Evolutionary conservation across 768 basidiomycete species (phyloP), one percentile per base, ranked within the genome.

Genomic region (Mycena latifolia): DNA sequence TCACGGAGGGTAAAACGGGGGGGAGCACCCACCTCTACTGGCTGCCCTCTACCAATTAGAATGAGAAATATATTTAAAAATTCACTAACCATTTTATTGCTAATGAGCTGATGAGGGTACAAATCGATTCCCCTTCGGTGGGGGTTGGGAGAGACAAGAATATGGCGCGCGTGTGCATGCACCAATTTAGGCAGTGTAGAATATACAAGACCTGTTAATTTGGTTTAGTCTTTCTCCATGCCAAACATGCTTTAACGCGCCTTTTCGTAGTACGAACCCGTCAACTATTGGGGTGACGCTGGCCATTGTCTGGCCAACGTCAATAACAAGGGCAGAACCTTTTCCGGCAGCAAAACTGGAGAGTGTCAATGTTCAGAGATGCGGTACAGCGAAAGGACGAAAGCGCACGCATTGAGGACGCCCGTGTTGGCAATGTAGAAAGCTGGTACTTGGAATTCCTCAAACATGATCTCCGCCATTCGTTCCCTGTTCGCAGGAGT

Each of bases 401-500:
- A 31, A 35, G 37, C 69, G 72, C 78, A 98, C 95, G 97, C 92
- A 75, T 94, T 96, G 61, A 99, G 80, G 17, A 99, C 97, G 24
- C 94, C 92, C 25, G 93, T 93, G 75, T 98, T 98, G 18, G 96
- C 95, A 41, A 97, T 93, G 76, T 99, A 99, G 80, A 97, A 96
- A 3, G 96, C 98, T 11, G 98, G 97, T 9, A 92, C 92, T 51
- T 93, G 84, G 72, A 98, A 97, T 71, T 97, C 92, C 78, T 99
- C 98, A 73, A 99, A 99, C 90, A 98, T 93, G 51, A 98, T 92
- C 80, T 99, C 95, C 14, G 95, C 93, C 91, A 99, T 93, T 59
- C 92, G 87, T 81, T 99, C 95, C 65, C 97, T 83, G 74, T 98
- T 95, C n/a, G 89, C 89, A 24, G 89, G 83, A 0, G 95, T 94